A percentile compares a stretch with the other conserved stretches of the same genome.
These are phyloP conservation scores for Musa acuminata DNA, from an alignment of 176 grass and related monocot species.

Conservation along the genomic window DNA sequence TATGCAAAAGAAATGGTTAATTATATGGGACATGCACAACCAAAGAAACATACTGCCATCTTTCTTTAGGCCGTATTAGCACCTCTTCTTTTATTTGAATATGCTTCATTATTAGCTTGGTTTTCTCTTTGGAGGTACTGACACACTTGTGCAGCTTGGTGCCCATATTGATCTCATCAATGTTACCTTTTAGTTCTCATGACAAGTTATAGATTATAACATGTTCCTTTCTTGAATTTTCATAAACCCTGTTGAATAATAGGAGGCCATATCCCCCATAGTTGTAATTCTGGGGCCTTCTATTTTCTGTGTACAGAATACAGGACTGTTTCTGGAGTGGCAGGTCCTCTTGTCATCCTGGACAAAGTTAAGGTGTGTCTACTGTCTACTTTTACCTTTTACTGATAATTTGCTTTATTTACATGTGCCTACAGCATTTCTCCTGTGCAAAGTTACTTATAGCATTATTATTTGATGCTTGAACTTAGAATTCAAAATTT, in stretches of 20 bases:
- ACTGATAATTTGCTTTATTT: not conserved
- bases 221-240: not conserved
- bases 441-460: not conserved
- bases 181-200: too few relatives aligned
- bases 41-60: too few relatives aligned
- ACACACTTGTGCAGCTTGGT: too few relatives aligned
- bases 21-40: too few relatives aligned
- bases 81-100: too few relatives aligned
- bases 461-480: not conserved
- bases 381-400: not conserved
- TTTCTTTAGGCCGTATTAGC: too few relatives aligned
- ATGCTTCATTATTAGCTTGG: too few relatives aligned
- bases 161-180: too few relatives aligned
- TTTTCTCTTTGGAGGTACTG: too few relatives aligned
- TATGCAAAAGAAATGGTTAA: too few relatives aligned
- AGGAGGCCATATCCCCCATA: not conserved
- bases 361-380: constrained; percentile 87
- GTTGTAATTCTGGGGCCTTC: not conserved
- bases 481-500: not conserved
- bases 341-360: constrained; percentile 88
- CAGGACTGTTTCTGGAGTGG: constrained; percentile 95
- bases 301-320: constrained; percentile 45
- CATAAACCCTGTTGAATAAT: not conserved
- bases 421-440: not conserved
- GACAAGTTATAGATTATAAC: too few relatives aligned